Evolutionary conservation across 1,284 basidiomycete species (phyloP).

Genomic region (Austroboletus novae-zelandiae): DNA sequence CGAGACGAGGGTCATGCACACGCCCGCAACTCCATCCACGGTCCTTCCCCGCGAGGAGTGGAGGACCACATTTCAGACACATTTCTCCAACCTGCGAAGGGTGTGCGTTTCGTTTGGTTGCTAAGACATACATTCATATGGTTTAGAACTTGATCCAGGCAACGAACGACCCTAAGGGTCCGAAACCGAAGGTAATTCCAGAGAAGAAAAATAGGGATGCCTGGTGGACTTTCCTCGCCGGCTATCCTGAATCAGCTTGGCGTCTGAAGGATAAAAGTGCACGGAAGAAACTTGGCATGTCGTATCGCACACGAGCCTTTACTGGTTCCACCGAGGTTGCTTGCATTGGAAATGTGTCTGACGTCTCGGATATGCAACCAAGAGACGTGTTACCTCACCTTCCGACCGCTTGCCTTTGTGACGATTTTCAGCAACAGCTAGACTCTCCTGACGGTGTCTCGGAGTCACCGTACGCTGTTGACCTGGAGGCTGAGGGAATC

Average conservation of each 20-base stretch:
- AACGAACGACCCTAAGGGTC: conserved; percentile 38
- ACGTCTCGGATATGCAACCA: conserved; percentile 5
- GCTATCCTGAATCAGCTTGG: conserved; percentile 67
- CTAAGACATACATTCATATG: conserved; percentile 9
- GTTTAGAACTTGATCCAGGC: conserved; percentile 63
- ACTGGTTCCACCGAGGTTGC: conserved; percentile 26
- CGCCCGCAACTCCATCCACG: conserved; percentile 15
- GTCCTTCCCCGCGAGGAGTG: conserved; percentile 63
- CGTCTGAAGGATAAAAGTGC: conserved; percentile 35
- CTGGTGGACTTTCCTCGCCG: conserved; percentile 78
- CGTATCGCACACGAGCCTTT: conserved; percentile 37
- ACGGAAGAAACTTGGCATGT: conserved; percentile 24
- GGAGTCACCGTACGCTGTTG: background rate
- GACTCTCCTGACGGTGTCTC: background rate
- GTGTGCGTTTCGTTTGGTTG: conserved; percentile 33
- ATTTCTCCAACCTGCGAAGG: conserved; percentile 64
- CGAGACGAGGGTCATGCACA: conserved; percentile 21
- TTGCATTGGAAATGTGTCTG: conserved; percentile 6
- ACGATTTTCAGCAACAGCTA: background rate
- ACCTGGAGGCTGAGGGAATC: background rate
- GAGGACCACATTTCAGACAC: conserved; percentile 52
- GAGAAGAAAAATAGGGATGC: conserved; percentile 66
- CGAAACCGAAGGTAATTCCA: conserved; percentile 47
- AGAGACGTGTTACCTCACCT: background rate
- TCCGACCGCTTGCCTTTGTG: background rate